Evolutionary conservation across 345 rosid species (phyloP).

Genomic region (Cochlearia excelsa): DNA sequence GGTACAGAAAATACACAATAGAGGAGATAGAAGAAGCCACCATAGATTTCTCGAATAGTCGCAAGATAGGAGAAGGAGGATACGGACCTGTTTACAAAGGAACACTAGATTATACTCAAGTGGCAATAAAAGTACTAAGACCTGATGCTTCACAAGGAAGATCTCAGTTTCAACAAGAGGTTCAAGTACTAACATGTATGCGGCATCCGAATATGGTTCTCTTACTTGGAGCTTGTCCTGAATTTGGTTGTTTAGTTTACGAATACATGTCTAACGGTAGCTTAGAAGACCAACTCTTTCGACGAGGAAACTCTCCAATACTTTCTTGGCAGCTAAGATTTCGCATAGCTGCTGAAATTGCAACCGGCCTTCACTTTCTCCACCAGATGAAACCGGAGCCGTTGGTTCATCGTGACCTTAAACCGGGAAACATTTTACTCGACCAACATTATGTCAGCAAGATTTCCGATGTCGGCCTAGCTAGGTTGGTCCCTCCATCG

Average conservation of each 20-base stretch:
- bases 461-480: constrained; percentile 43
- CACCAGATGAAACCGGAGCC: constrained; percentile 39
- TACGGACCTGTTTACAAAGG: neutral
- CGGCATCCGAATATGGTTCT: constrained; percentile 56
- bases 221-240: constrained; percentile 64
- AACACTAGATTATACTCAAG: constrained; percentile 42
- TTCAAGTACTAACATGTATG: constrained; percentile 45
- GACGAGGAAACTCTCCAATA: constrained; percentile 31
- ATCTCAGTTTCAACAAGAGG: constrained; percentile 49
- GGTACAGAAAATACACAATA: constrained; percentile 40
- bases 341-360: constrained; percentile 26
- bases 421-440: constrained; percentile 35
- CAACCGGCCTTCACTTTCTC: constrained; percentile 30
- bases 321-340: constrained; percentile 35
- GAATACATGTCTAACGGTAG: constrained; percentile 34
- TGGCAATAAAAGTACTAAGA: constrained; percentile 44
- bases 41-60: too few species aligned
- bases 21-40: constrained; percentile 45
- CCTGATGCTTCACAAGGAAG: constrained; percentile 47
- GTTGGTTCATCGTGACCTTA: constrained; percentile 31
- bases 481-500: constrained; percentile 33
- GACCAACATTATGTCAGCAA: constrained; percentile 55
- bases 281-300: constrained; percentile 29
- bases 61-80: too few species aligned
- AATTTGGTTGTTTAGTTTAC: constrained; percentile 42